Evolutionary conservation across 2,329 filamentous ascomycete genomes (phyloP).

Genomic region (Apiospora aurea): DNA sequence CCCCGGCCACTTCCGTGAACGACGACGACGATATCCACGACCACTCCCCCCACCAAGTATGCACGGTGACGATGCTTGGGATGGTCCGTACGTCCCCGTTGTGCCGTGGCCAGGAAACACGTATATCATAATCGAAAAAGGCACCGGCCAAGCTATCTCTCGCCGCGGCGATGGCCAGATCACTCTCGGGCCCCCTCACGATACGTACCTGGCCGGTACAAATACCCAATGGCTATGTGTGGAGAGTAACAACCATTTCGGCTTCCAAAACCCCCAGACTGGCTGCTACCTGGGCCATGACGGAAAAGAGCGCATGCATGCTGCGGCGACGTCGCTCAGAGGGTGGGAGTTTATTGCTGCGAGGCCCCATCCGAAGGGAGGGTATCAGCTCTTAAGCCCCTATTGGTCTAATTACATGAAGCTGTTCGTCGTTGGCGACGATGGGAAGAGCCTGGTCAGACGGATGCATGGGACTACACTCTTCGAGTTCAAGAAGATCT

Average conservation of each 20-base stretch:
- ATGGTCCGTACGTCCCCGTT: neutral
- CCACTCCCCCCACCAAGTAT: too few species aligned
- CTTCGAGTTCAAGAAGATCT: neutral
- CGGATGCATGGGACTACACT: slow-evolving; percentile 1
- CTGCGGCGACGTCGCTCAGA: neutral
- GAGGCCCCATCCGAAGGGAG: neutral
- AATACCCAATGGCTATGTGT: neutral
- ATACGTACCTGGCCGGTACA: too few species aligned
- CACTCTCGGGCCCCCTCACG: neutral
- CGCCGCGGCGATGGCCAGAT: neutral
- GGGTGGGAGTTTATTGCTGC: slow-evolving; percentile 2
- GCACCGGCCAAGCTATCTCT: neutral
- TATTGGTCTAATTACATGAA: neutral
- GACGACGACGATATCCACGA: too few species aligned
- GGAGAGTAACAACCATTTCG: slow-evolving; percentile 1
- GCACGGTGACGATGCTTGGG: neutral
- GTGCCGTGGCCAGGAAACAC: slow-evolving; percentile 9
- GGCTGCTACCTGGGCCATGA: neutral
- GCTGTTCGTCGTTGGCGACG: neutral
- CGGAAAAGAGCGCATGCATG: neutral
- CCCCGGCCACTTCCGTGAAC: too few species aligned
- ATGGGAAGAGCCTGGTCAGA: slow-evolving; percentile 6
- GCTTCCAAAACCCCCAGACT: neutral
- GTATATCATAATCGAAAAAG: neutral
- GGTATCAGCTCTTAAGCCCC: slow-evolving; percentile 1